Conservation (phyloP, 208 protist species). For the Leishmania martiniquensis region DNA sequence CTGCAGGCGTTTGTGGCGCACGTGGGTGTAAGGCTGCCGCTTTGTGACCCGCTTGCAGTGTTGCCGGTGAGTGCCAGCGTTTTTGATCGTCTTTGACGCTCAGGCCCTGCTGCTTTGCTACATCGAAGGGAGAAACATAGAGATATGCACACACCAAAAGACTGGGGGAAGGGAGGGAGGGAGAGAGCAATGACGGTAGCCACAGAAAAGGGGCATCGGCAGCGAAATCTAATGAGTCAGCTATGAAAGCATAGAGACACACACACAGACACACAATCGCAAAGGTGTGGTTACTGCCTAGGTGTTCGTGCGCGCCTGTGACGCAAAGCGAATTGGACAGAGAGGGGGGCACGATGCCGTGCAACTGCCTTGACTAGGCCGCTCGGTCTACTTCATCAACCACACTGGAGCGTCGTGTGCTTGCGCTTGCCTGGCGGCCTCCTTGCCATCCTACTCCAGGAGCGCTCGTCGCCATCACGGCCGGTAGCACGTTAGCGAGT, state of each 20-base stretch:
- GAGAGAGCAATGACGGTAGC: not conserved
- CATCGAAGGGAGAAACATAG: not conserved
- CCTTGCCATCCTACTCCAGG: slow-evolving; percentile 7
- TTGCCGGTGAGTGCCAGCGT: not conserved
- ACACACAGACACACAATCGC: not conserved
- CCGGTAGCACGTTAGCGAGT: slow-evolving; percentile 50
- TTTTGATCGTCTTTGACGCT: not conserved
- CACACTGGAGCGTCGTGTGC: slow-evolving; percentile 25
- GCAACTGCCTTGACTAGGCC: not conserved
- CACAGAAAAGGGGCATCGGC: not conserved
- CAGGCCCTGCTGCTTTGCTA: not conserved
- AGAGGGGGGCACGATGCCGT: not conserved
- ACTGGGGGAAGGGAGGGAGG: not conserved
- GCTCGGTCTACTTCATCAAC: slow-evolving; percentile 31
- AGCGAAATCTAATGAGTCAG: not conserved
- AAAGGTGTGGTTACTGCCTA: not conserved
- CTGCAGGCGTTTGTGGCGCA: not conserved
- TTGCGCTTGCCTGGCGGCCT: slow-evolving; percentile 15
- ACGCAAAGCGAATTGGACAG: not conserved
- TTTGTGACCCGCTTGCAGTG: not conserved
- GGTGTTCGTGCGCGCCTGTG: not conserved
- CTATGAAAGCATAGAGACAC: not conserved
- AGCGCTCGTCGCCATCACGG: not conserved
- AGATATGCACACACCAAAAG: not conserved
- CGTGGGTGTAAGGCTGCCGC: not conserved